Evolutionary conservation across 2,329 filamentous ascomycete species (phyloP).

Genomic region (Cladosporium sp.): DNA sequence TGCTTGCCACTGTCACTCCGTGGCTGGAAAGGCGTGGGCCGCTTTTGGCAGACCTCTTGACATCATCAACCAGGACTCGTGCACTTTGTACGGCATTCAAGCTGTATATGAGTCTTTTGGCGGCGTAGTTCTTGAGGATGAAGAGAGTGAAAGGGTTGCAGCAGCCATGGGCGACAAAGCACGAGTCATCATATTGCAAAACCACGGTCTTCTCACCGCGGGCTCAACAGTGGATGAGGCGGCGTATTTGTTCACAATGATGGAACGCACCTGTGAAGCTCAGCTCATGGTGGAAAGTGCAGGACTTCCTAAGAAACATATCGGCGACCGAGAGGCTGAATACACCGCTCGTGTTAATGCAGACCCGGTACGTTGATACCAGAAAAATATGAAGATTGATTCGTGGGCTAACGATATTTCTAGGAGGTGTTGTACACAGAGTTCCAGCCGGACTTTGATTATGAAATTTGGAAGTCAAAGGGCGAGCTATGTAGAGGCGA

Average conservation of each 20-base stretch:
- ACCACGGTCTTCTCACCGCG: constrained; percentile 41
- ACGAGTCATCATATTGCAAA: constrained; percentile 32
- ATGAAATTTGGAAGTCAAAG: constrained; percentile 2
- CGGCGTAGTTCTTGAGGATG: constrained; percentile 38
- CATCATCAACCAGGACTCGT: constrained; percentile 39
- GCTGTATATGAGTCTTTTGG: constrained; percentile 38
- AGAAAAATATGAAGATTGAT: too few relatives aligned
- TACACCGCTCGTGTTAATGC: constrained; percentile 44
- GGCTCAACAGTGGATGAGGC: constrained; percentile 35
- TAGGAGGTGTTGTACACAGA: constrained; percentile 42
- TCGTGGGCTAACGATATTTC: background rate
- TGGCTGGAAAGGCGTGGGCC: constrained; percentile 38
- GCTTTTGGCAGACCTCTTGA: constrained; percentile 36
- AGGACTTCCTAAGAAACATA: constrained; percentile 43
- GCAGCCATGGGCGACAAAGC: constrained; percentile 33
- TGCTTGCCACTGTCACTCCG: constrained; percentile 38
- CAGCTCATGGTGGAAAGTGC: constrained; percentile 62
- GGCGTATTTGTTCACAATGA: constrained; percentile 33
- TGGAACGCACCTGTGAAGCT: constrained; percentile 55
- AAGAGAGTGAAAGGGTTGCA: constrained; percentile 40
- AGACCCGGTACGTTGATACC: constrained; percentile 25
- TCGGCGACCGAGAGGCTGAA: constrained; percentile 48
- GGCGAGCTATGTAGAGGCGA: background rate
- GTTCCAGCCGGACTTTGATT: constrained; percentile 35
- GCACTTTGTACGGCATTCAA: constrained; percentile 33